These are phyloP conservation scores for Pochonia chlamydosporia DNA, from an alignment of 2,329 filamentous ascomycete genomes.

Conservation along the genomic window DNA sequence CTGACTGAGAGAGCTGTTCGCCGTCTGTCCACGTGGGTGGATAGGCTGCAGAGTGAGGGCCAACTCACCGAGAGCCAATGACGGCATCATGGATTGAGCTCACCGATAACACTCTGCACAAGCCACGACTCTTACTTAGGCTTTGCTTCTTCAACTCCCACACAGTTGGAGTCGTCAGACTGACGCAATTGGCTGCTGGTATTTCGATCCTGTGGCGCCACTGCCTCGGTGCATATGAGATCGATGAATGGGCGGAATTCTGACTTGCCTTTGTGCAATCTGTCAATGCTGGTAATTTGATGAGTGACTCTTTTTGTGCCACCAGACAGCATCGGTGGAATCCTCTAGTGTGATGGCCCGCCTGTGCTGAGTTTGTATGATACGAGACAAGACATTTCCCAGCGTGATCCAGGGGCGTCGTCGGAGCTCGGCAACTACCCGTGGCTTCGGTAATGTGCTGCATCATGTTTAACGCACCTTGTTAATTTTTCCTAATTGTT, in stretches of 20 bases:
- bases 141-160: background rate
- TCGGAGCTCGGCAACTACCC: slow-evolving; percentile 1
- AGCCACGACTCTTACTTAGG: background rate
- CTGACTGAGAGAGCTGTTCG: background rate
- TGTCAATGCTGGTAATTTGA: too few species aligned
- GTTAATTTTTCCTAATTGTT: too few species aligned
- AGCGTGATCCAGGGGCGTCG: background rate
- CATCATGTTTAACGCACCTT: too few species aligned
- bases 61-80: slow-evolving; percentile 3
- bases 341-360: too few species aligned
- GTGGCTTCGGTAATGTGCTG: background rate
- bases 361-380: too few species aligned
- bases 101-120: slow-evolving; percentile 3
- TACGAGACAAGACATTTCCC: too few species aligned
- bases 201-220: background rate
- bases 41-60: background rate
- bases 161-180: background rate
- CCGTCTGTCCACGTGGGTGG: slow-evolving; percentile 8
- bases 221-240: too few species aligned
- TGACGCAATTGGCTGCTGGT: background rate
- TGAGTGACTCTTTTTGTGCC: too few species aligned
- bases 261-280: too few species aligned
- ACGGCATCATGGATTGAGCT: slow-evolving; percentile 4
- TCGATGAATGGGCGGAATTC: too few species aligned
- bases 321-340: too few species aligned